These are phyloP conservation scores for Cryptococcus sp. DNA, from an alignment of 1,284 basidiomycete genomes.

Conservation along the genomic window DNA sequence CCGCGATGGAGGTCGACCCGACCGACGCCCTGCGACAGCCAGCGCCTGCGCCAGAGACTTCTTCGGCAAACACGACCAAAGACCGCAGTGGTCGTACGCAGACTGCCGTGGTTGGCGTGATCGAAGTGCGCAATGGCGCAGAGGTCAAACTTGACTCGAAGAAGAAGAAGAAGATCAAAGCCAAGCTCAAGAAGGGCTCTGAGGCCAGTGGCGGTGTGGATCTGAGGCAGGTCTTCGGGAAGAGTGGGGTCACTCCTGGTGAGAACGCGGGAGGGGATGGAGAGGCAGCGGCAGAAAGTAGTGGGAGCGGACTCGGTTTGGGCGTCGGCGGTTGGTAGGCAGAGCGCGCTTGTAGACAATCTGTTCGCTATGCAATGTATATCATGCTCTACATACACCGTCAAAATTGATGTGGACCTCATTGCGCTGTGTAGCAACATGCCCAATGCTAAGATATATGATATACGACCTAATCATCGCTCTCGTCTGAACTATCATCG, in stretches of 20 bases:
- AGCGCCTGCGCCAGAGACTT: neutral
- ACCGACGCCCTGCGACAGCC: neutral
- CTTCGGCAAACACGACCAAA: slow-evolving; percentile 2
- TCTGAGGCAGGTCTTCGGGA: slow-evolving; percentile 20
- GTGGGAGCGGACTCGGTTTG: slow-evolving; percentile 21
- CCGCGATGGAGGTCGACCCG: neutral
- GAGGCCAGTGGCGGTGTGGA: slow-evolving; percentile 19
- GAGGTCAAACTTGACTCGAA: slow-evolving; percentile 17
- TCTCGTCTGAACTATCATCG: slow-evolving; percentile 36
- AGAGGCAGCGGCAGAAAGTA: neutral
- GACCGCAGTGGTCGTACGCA: slow-evolving; percentile 4
- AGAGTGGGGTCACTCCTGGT: slow-evolving; percentile 1
- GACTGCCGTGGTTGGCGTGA: slow-evolving; percentile 33
- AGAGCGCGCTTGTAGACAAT: neutral
- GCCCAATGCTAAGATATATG: neutral
- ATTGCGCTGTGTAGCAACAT: neutral
- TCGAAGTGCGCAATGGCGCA: slow-evolving; percentile 26
- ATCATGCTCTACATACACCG: slow-evolving; percentile 2
- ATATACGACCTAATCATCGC: slow-evolving; percentile 24
- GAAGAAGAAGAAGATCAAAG: slow-evolving; percentile 22
- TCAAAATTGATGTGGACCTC: neutral
- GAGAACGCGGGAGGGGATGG: neutral
- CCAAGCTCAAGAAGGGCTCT: slow-evolving; percentile 16
- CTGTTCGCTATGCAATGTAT: neutral
- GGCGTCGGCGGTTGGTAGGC: slow-evolving; percentile 40